Evolutionary conservation across 495 filamentous ascomycete genomes (phyloP), one percentile per base, ranked within the genome.

Genomic region (Hypoxylon lienhwacheense): DNA sequence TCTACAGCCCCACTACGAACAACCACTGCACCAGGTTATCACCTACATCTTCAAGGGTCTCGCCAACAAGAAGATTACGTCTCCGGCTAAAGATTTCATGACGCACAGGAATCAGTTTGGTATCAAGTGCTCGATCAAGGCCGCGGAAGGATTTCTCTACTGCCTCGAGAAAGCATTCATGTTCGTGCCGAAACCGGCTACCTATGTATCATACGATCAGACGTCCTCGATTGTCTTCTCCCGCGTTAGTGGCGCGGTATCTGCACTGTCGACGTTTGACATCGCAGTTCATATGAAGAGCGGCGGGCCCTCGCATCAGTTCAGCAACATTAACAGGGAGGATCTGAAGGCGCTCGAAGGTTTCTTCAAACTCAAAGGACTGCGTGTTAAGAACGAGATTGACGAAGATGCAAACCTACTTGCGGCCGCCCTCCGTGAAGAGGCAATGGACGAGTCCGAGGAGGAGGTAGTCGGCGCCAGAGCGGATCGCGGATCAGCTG

Each of bases 71-170:
- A 96, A 92, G 73, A 82, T 99, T 41, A 90, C 87, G 24, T 87
- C 86, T 41, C 95, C 95, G 0, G 95, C 93, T 7, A 92, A 90
- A 68, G 91, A 96, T 71, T 99, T 99, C 70, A 75, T 81, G 60
- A 86, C 83, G 76, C 93, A 97, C 73, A 90, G 96, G 67, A 81
- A 88, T 45, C 91, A 96, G 70, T 88, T 84, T 57, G 95, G 95
- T 29, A 93, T 97, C 67, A 99, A 99, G 71, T 99, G 95, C 75
- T 96, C 93, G 8, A 95, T 97, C 77, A 99, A 99, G 72, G 95
- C 95, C 41, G 96, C 92, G 67, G 95, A 99, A 70, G 95, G 95
- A 43, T 91, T 95, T 61, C 73, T 99, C 21, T 99, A 93, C 77
- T 97, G 91, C 71, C 72, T 99, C 59, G 95, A 99, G 70, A 96